These are phyloP conservation scores for Talaromyces atroroseus DNA, from an alignment of 2,329 filamentous ascomycete species.

Conservation along the genomic window DNA sequence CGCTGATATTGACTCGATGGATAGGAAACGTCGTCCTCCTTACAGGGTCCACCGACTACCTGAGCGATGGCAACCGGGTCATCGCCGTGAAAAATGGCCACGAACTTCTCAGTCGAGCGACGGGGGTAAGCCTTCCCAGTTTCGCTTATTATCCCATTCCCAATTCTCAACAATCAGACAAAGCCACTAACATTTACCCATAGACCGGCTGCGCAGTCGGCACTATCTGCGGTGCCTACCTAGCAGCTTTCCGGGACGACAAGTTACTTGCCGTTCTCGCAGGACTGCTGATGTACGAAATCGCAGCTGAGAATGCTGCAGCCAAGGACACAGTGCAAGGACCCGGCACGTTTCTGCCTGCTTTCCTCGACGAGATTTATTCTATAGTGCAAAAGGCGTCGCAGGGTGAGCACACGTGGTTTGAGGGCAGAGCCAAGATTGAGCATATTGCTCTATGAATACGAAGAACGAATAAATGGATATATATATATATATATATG, in stretches of 20 bases:
- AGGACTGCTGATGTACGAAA: slow-evolving; percentile 71
- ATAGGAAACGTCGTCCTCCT: slow-evolving; percentile 65
- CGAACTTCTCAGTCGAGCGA: slow-evolving; percentile 44
- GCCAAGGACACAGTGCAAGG: slow-evolving; percentile 60
- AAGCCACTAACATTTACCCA: background rate
- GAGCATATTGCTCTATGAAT: slow-evolving; percentile 25
- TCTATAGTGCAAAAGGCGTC: slow-evolving; percentile 31
- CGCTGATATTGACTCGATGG: background rate
- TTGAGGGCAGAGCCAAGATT: slow-evolving; percentile 33
- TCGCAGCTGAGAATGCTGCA: slow-evolving; percentile 65
- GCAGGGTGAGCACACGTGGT: slow-evolving; percentile 30
- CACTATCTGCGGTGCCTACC: slow-evolving; percentile 69
- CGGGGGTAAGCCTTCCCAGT: slow-evolving; percentile 33
- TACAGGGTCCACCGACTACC: slow-evolving; percentile 71
- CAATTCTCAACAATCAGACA: background rate
- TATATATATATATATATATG: background rate
- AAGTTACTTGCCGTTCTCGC: slow-evolving; percentile 68
- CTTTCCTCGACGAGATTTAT: slow-evolving; percentile 70
- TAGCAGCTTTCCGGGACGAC: slow-evolving; percentile 60
- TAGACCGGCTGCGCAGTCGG: slow-evolving; percentile 80
- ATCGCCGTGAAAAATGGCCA: slow-evolving; percentile 73
- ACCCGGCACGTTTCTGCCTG: slow-evolving; percentile 79
- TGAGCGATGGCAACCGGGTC: slow-evolving; percentile 68
- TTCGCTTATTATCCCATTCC: too few species aligned
- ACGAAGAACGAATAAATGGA: background rate